Evolutionary conservation across 257 asterid species (phyloP), one percentile per base, ranked within the genome.

Genomic region (Petrea volubilis): DNA sequence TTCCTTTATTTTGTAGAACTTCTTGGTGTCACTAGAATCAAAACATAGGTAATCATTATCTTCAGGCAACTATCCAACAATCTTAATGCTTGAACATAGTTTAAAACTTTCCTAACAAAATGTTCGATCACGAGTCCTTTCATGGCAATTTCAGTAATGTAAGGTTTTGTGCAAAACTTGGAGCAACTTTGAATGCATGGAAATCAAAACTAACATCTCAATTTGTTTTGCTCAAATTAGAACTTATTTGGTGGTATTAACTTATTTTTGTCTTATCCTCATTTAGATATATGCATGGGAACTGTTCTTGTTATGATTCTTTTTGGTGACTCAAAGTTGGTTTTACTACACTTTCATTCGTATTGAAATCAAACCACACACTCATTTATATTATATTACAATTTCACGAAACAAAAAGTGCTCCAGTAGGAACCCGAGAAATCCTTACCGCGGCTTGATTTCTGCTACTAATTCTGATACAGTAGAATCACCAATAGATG

Each of bases 381-480:
- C 67, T 15, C 63, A 75, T 53, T 60, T 20, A 60, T 43, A 51
- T 64, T 28, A 1, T 15, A 64, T 5, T 23, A 63, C 71, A 62
- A 57, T 51, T 51, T 17, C 21, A 65, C 10, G 40, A 28, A 68
- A 65, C 53, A 70, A 50, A 31, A 65, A 68, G 3, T 55, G 62
- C 17, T 61, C 27, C 59, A 25, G 23, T 31, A 41, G 12, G 23
- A 8, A 58, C 46, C 11, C 23, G 18, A 51, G 49, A 78, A 75
- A 73, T 46, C 40, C 86, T 84, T 73, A 94, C 99, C 99, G 96
- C 11, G 99, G 99, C 83, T 91, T 91, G 67, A 89, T 85, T 86
- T 94, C 99, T 64, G 92, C 72, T 46, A 88, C 99, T 76, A 94
- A 79, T 70, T 91, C 97, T 60, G 97, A 78, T 76, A 89, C 61